Conservation (phyloP, 768 basidiomycete genomes). For the Inosperma sp. region DNA sequence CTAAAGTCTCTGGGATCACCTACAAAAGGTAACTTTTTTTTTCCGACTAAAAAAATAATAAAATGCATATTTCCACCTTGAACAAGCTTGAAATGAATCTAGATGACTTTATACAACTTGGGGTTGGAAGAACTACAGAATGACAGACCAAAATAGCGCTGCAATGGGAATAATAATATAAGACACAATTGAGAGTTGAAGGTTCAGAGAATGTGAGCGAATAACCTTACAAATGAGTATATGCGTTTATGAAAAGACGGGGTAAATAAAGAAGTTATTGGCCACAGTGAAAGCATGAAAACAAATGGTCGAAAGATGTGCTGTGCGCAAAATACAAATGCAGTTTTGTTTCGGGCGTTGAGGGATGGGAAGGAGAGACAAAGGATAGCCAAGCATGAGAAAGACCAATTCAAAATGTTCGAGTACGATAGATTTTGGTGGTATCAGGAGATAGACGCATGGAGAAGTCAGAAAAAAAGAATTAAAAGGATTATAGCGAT, state of each 20-base stretch:
- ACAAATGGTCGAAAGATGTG: conserved; percentile 56
- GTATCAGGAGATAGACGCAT: conserved; percentile 26
- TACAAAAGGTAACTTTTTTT: neutral
- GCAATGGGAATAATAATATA: conserved; percentile 52
- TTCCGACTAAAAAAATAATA: neutral
- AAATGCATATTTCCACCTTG: conserved; percentile 17
- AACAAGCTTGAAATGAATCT: conserved; percentile 22
- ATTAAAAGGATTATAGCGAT: conserved; percentile 41
- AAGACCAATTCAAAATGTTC: conserved; percentile 40
- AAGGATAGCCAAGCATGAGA: conserved; percentile 37
- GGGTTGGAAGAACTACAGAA: conserved; percentile 64
- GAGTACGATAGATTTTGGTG: conserved; percentile 40
- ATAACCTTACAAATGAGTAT: conserved; percentile 57
- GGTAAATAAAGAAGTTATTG: conserved; percentile 39
- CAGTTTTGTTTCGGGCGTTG: conserved; percentile 34
- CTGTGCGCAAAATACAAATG: conserved; percentile 69
- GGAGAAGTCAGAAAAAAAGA: conserved; percentile 21
- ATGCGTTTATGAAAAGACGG: conserved; percentile 20
- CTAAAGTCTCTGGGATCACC: neutral
- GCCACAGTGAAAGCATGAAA: conserved; percentile 46
- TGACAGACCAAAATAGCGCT: conserved; percentile 62
- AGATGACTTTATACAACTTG: conserved; percentile 53
- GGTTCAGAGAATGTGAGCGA: conserved; percentile 40
- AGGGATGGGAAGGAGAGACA: conserved; percentile 35
- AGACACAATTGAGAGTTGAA: conserved; percentile 55